Percentiles rank a stretch among this genome's conserved stretches.
Conservation (phyloP, 345 rosid genomes). For the Sisymbrium irio region DNA sequence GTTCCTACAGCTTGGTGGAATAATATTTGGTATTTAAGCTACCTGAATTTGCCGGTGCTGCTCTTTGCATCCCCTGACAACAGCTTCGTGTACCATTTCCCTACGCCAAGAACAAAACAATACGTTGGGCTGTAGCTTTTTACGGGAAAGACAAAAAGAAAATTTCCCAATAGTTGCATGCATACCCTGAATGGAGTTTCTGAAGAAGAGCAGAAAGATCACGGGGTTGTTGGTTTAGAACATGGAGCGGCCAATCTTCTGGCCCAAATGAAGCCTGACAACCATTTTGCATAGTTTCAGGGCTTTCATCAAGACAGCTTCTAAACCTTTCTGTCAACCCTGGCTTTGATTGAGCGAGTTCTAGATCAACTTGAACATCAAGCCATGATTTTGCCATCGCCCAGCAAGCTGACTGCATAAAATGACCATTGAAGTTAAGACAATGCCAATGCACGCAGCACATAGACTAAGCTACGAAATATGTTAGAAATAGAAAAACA, state of each 20-base stretch:
- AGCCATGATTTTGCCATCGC: slow-evolving; percentile 98
- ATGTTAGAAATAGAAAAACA: not conserved
- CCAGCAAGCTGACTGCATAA: slow-evolving; percentile 96
- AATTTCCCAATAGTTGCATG: slow-evolving; percentile 1
- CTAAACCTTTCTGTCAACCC: slow-evolving; percentile 64
- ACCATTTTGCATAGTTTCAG: slow-evolving; percentile 46
- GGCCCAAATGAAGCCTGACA: slow-evolving; percentile 55
- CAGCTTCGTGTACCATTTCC: slow-evolving; percentile 85
- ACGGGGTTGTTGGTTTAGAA: slow-evolving; percentile 89
- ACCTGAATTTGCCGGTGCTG: slow-evolving; percentile 98
- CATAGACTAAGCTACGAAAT: not conserved
- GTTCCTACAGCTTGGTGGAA: slow-evolving; percentile 17
- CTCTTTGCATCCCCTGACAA: slow-evolving; percentile 88
- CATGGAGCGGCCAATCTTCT: slow-evolving; percentile 89
- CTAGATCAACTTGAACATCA: slow-evolving; percentile 91
- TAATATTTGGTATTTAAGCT: slow-evolving; percentile 1
- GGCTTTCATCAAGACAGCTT: slow-evolving; percentile 65
- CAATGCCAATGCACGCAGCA: not conserved
- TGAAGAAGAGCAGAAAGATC: slow-evolving; percentile 87
- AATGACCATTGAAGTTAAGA: not conserved
- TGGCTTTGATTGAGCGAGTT: slow-evolving; percentile 65
- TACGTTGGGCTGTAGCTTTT: not conserved
- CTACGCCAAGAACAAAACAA: slow-evolving; percentile 39
- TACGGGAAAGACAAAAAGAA: not conserved
- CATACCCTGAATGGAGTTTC: slow-evolving; percentile 92